Base-by-base conservation (phyloP, 2,329 filamentous ascomycete genomes). In the Aureobasidium mangrovei region DNA sequence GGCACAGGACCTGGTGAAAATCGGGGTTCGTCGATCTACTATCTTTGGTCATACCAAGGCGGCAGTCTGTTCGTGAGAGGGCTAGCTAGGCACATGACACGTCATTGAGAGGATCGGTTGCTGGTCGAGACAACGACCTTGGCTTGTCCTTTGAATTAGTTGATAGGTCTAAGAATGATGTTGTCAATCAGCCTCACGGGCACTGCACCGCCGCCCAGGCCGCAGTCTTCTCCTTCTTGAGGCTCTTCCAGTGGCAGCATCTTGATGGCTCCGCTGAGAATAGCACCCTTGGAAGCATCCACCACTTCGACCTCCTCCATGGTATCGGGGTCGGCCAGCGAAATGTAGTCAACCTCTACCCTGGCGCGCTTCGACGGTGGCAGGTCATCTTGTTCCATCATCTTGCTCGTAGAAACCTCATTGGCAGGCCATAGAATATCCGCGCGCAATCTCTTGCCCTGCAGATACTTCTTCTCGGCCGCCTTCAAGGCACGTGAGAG, bases 131-230 rank as follows among this genome's bases (percentile, higher is more conserved):
- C 12, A 39, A 4, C 7, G 35, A 24, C 28, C 46, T 49, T 18
- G 27, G 28, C 27, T 26, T 12, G 31, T 48, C 10, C 10, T 40
- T 40, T 36, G 28, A 7, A 29, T 32, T 28, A 51, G 8, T 33
- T 52, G 27, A 47, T 57, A 24, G 63, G 62, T 43, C 55, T 44
- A 18, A 76, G 56, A n/a, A 95, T 84, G 60, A 97, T 84, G 65
- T 98, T 98, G 66, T 98, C 93, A 67, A 98, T 96, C 69, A 98
- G 73, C 58, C 93, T 78, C 45, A 98, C 93, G 1, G 83, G 68
- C 12, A 88, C 87, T 1, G 85, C 84, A 3, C 82, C 84, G 54
- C 80, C 82, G 3, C 90, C 90, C 28, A 91, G 69, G 3, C 80
- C 81, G 29, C 76, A 69, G 60, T 90, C 83, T 68, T 97, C 91